Percentiles rank a stretch among this genome's conserved stretches.
phyloP scores from a whole-genome alignment of 1,139 yeast genomes.

The Pichia norvegensis region DNA sequence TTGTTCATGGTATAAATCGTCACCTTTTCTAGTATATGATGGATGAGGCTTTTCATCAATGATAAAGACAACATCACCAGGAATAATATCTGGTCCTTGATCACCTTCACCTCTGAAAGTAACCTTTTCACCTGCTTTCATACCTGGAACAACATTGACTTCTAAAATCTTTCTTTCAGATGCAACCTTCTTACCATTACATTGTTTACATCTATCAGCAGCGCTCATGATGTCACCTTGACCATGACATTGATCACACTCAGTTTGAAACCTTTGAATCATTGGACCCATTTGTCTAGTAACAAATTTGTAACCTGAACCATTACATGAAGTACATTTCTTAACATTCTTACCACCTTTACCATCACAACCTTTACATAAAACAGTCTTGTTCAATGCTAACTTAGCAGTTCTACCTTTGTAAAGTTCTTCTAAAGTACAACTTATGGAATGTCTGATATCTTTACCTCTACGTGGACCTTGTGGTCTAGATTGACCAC shows the following conservation, averaged over 20 bases:
- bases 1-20: slow-evolving; percentile 77
- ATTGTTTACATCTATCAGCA: slow-evolving; percentile 80
- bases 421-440: slow-evolving; percentile 86
- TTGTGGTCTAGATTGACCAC: slow-evolving; percentile 55
- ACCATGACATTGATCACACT: slow-evolving; percentile 90
- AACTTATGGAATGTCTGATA: slow-evolving; percentile 79
- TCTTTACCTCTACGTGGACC: slow-evolving; percentile 91
- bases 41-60: slow-evolving; percentile 84
- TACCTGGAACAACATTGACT: slow-evolving; percentile 95
- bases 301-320: slow-evolving; percentile 86
- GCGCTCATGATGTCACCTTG: slow-evolving; percentile 84
- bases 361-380: slow-evolving; percentile 87
- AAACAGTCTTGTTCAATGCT: slow-evolving; percentile 84
- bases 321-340: slow-evolving; percentile 79
- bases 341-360: slow-evolving; percentile 93
- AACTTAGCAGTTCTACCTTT: slow-evolving; percentile 92
- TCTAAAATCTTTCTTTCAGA: slow-evolving; percentile 88
- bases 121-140: slow-evolving; percentile 89
- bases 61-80: slow-evolving; percentile 93
- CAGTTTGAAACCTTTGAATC: slow-evolving; percentile 95
- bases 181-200: slow-evolving; percentile 84
- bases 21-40: slow-evolving; percentile 77
- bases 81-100: slow-evolving; percentile 89
- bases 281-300: slow-evolving; percentile 99
- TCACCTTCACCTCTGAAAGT: slow-evolving; percentile 95